Conservation (phyloP, 2,329 filamentous ascomycete species). For the Ramichloridium luteum region DNA sequence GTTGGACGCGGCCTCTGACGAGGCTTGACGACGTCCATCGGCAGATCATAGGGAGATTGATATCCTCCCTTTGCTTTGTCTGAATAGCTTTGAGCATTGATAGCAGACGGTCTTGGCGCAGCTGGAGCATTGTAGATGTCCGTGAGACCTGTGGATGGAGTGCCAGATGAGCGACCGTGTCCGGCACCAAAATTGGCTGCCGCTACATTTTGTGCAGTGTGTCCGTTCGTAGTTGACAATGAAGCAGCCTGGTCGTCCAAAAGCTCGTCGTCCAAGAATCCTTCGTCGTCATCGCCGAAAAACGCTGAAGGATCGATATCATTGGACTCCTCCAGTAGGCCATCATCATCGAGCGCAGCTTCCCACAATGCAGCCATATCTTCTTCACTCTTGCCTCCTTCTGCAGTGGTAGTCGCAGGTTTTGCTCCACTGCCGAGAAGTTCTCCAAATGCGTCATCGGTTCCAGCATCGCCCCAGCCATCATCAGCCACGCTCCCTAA, state of each 20-base stretch:
- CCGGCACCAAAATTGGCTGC: too few species aligned
- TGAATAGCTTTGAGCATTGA: constrained; percentile 61
- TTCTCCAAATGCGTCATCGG: constrained; percentile 15
- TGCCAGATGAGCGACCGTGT: constrained; percentile 21
- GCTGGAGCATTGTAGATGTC: constrained; percentile 17
- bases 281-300: constrained; percentile 74
- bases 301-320: constrained; percentile 51
- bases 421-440: constrained; percentile 6
- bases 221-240: too few species aligned
- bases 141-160: constrained; percentile 22
- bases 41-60: constrained; percentile 85
- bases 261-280: constrained; percentile 59
- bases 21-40: constrained; percentile 70
- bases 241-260: too few species aligned
- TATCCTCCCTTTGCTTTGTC: constrained; percentile 88
- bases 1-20: constrained; percentile 39
- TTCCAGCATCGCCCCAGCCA: constrained; percentile 9
- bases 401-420: constrained; percentile 4
- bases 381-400: constrained; percentile 29
- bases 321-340: constrained; percentile 24
- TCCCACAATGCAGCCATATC: constrained; percentile 75
- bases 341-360: constrained; percentile 62
- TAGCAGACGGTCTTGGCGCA: constrained; percentile 36
- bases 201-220: too few species aligned
- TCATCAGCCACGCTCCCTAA: constrained; percentile 1